Conservation (phyloP, 2,329 filamentous ascomycete genomes). For the Ilyonectria sp. region DNA sequence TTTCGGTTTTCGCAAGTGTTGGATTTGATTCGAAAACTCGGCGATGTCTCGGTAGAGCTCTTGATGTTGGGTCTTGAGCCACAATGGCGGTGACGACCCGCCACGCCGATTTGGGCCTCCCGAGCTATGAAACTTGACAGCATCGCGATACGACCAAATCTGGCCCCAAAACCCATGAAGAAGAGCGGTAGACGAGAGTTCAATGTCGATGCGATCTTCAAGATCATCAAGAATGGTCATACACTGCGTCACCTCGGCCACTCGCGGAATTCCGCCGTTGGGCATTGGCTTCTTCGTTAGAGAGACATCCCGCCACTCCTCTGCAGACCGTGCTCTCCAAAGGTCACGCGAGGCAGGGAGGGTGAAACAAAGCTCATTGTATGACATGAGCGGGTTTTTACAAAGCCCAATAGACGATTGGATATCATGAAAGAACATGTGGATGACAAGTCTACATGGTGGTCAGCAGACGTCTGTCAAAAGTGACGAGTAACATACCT, state of each 20-base stretch:
- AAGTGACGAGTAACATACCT: constrained; percentile 30
- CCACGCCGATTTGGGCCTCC: constrained; percentile 21
- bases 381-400: constrained; percentile 41
- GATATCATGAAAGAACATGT: constrained; percentile 42
- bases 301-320: constrained; percentile 41
- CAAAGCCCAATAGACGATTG: constrained; percentile 43
- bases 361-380: constrained; percentile 42
- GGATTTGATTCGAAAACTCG: constrained; percentile 37
- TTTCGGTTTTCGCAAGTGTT: constrained; percentile 20
- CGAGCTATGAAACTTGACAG: constrained; percentile 30
- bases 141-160: constrained; percentile 45
- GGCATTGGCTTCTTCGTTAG: constrained; percentile 30
- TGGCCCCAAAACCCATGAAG: constrained; percentile 46
- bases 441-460: constrained; percentile 38
- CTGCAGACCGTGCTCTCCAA: constrained; percentile 39
- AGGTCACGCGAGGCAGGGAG: constrained; percentile 42
- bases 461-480: constrained; percentile 26
- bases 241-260: constrained; percentile 40
- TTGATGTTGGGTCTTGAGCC: constrained; percentile 41
- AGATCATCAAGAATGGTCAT: constrained; percentile 36
- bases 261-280: constrained; percentile 32
- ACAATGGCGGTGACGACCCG: constrained; percentile 33
- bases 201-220: constrained; percentile 38
- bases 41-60: constrained; percentile 40
- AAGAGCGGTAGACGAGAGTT: constrained; percentile 37